phyloP scores from a whole-genome alignment of 805 yeast species.

The Maudiozyma turicensis region DNA sequence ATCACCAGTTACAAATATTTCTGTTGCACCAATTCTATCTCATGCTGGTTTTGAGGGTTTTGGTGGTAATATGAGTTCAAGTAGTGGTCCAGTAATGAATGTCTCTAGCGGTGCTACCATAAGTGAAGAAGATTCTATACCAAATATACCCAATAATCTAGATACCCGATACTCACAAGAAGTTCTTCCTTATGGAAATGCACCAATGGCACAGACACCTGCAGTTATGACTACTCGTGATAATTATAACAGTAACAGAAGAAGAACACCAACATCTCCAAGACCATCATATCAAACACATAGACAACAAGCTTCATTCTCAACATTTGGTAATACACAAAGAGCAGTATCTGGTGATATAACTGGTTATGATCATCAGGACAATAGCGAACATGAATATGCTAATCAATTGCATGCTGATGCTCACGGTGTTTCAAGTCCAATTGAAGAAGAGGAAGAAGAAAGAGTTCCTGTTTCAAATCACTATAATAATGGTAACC shows the following conservation, averaged over 20 bases:
- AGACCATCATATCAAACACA: neutral
- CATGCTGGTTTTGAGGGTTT: neutral
- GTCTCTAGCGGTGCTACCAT: neutral
- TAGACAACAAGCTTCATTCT: neutral
- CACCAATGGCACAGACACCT: neutral
- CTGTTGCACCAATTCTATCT: neutral
- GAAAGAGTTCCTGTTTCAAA: neutral
- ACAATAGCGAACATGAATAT: neutral
- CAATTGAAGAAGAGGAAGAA: neutral
- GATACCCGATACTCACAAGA: neutral
- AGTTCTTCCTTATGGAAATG: neutral
- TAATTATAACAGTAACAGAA: conserved; percentile 9
- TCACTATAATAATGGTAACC: too few relatives aligned
- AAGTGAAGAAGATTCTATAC: neutral
- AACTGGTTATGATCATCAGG: neutral
- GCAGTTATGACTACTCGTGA: conserved; percentile 10
- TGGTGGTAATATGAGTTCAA: neutral
- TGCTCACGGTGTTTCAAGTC: conserved; percentile 10
- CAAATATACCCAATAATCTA: neutral
- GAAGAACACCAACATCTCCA: neutral
- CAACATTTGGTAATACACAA: neutral
- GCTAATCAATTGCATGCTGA: neutral
- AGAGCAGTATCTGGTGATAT: neutral
- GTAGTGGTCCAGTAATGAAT: neutral
- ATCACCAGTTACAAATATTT: neutral